Base-by-base conservation (phyloP, 2,329 filamentous ascomycete species). In the Diaporthe sp. region DNA sequence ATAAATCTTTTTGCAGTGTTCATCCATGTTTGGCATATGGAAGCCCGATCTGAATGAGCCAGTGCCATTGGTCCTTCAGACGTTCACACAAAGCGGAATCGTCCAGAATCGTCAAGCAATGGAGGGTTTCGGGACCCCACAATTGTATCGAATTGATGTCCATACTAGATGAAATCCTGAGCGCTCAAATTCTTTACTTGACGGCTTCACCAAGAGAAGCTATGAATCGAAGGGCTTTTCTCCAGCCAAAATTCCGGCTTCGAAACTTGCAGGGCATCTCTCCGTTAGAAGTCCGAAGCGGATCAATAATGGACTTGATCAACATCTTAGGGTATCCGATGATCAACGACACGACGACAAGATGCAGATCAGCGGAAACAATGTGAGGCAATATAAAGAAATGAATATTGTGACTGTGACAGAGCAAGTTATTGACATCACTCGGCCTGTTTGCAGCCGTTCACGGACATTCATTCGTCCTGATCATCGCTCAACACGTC, bases 191-290 rank as follows among this genome's bases (percentile, higher is more conserved):
- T n/a, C 8, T 1, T 1, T 37, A 4, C 4, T 58, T 58, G 28
- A 20, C 1, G 8, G 9, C 17, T n/a, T 37, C 55, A n/a, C 8
- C 1, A 4, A 37, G 31, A 10, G 15, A 2, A 10, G 5, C 17
- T 8, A n/a, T 1, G 8, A 58, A n/a, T 13, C 20, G 7, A 3
- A 34, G 0, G 55, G 0, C 3, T 2, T 9, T 22, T 0, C 55
- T 22, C 3, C 17, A 13, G 34, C 20, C 4, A 13, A 3, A 3
- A 22, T 15, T 39, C 20, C 0, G 20, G 12, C 15, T 1, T 2
- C 0, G 1, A 42, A 39, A 17, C 44, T 25, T 61, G 7, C 37
- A 13, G 34, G 25, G 34, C 34, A 4, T 39, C n/a, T 25, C n/a
- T 20, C 58, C 37, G 58, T 44, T 42, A 1, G 15, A 49, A 49